Conservation (phyloP, 495 filamentous ascomycete species). For the Hyaloscypha hepaticicola region DNA sequence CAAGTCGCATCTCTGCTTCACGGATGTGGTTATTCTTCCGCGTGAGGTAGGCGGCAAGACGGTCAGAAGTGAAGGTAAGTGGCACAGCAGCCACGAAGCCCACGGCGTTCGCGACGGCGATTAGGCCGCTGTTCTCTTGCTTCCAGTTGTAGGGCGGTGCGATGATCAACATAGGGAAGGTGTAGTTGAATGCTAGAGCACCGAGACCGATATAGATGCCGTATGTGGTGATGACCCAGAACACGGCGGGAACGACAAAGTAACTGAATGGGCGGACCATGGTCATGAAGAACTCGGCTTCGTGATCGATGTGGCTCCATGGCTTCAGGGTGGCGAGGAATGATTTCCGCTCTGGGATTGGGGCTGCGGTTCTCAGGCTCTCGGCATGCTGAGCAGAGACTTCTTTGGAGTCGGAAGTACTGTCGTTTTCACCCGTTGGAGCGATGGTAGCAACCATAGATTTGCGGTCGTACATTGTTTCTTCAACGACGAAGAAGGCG, state of each 20-base stretch:
- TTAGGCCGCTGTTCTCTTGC: slow-evolving; percentile 53
- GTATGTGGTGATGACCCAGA: slow-evolving; percentile 60
- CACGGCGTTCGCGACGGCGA: slow-evolving; percentile 50
- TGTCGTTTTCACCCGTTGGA: slow-evolving; percentile 9
- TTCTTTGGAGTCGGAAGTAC: slow-evolving; percentile 14
- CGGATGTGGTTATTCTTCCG: slow-evolving; percentile 54
- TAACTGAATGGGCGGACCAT: slow-evolving; percentile 52
- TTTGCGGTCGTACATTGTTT: slow-evolving; percentile 54
- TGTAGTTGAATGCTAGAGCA: slow-evolving; percentile 58
- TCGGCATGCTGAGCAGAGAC: slow-evolving; percentile 30
- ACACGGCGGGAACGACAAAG: slow-evolving; percentile 53
- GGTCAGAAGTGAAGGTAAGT: slow-evolving; percentile 55
- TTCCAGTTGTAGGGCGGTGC: slow-evolving; percentile 58
- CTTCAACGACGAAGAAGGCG: slow-evolving; percentile 62
- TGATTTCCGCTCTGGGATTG: slow-evolving; percentile 38
- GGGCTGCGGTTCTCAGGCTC: slow-evolving; percentile 18
- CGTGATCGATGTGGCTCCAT: slow-evolving; percentile 43
- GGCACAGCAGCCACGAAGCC: slow-evolving; percentile 56
- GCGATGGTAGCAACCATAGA: slow-evolving; percentile 10
- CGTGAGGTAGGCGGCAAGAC: slow-evolving; percentile 54
- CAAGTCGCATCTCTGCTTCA: slow-evolving; percentile 62
- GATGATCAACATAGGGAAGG: slow-evolving; percentile 56
- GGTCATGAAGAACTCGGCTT: slow-evolving; percentile 46
- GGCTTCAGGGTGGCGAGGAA: slow-evolving; percentile 46
- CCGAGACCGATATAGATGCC: slow-evolving; percentile 59